A percentile compares a stretch with the other conserved stretches of the same genome.
These are phyloP conservation scores for Spizellomyces sp. DNA, from an alignment of 192 early-diverging fungal genomes.

Conservation along the genomic window DNA sequence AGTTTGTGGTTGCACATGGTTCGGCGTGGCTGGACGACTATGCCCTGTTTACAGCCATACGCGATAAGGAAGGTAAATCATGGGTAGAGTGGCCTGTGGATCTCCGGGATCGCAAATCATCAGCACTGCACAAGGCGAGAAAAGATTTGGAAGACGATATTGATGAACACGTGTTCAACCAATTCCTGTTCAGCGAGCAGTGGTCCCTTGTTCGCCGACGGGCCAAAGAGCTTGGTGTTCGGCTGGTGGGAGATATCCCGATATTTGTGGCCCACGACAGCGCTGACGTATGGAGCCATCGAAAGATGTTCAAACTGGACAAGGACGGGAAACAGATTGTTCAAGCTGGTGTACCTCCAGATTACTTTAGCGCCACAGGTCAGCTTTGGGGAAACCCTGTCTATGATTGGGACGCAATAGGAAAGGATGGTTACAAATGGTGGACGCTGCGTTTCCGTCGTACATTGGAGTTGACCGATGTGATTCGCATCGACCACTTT, in stretches of 20 bases:
- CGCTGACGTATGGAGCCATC: slow-evolving; percentile 26
- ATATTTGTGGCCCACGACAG: slow-evolving; percentile 28
- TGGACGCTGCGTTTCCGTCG: slow-evolving; percentile 21
- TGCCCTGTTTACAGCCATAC: slow-evolving; percentile 21
- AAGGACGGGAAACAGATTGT: slow-evolving; percentile 23
- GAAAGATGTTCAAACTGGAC: slow-evolving; percentile 22
- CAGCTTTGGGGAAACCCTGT: slow-evolving; percentile 35
- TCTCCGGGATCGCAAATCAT: slow-evolving; percentile 25
- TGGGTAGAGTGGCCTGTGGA: slow-evolving; percentile 30
- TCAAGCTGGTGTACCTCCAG: slow-evolving; percentile 30
- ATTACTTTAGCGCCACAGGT: slow-evolving; percentile 31
- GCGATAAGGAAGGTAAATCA: slow-evolving; percentile 13
- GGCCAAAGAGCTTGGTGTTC: slow-evolving; percentile 16
- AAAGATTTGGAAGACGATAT: slow-evolving; percentile 23
- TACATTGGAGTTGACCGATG: slow-evolving; percentile 19
- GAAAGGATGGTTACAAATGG: slow-evolving; percentile 24
- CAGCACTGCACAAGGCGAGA: slow-evolving; percentile 11
- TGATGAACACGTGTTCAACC: slow-evolving; percentile 27
- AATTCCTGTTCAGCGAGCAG: slow-evolving; percentile 29
- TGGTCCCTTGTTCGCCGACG: slow-evolving; percentile 8
- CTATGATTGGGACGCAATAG: slow-evolving; percentile 30
- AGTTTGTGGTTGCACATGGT: slow-evolving; percentile 12
- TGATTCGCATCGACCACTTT: slow-evolving; percentile 33
- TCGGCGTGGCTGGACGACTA: slow-evolving; percentile 29
- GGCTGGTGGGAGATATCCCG: slow-evolving; percentile 27